Percentiles rank a stretch among this genome's conserved stretches.
Evolutionary conservation across 805 yeast genomes (phyloP).

Genomic region (Alloascoidea africana): DNA sequence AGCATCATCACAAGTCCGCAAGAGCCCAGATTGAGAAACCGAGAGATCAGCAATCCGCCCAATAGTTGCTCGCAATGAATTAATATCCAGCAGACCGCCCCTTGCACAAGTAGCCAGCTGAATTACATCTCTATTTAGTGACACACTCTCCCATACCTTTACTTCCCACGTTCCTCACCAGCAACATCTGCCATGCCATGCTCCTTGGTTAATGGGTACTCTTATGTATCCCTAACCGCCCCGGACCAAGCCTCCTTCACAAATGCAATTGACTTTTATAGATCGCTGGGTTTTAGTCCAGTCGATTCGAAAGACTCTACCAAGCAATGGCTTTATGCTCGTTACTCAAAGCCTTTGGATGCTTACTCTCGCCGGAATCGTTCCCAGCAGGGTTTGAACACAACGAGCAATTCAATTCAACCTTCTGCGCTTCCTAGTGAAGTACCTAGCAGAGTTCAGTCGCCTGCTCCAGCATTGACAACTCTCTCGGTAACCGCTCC

Average conservation of each 20-base stretch:
- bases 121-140: too few relatives aligned
- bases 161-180: too few relatives aligned
- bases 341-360: too few relatives aligned
- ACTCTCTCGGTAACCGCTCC: neutral
- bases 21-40: too few relatives aligned
- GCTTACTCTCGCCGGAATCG: neutral
- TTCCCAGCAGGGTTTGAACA: neutral
- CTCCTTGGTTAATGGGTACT: slow-evolving; percentile 43
- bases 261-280: slow-evolving; percentile 42
- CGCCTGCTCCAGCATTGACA: neutral
- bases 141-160: too few relatives aligned
- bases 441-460: neutral
- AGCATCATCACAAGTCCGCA: too few relatives aligned
- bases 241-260: slow-evolving; percentile 26
- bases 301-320: neutral
- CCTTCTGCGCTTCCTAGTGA: neutral
- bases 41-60: too few relatives aligned
- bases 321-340: slow-evolving; percentile 1
- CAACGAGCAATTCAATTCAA: too few relatives aligned
- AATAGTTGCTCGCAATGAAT: too few relatives aligned
- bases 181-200: neutral
- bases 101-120: too few relatives aligned
- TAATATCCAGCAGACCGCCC: too few relatives aligned
- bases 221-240: slow-evolving; percentile 38
- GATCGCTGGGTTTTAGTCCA: slow-evolving; percentile 26